A percentile compares a stretch with the other conserved stretches of the same genome.
These are phyloP conservation scores for Physcomitrium patens DNA, from an alignment of 225 moss, liverwort and hornwort genomes.

Conservation along the genomic window DNA sequence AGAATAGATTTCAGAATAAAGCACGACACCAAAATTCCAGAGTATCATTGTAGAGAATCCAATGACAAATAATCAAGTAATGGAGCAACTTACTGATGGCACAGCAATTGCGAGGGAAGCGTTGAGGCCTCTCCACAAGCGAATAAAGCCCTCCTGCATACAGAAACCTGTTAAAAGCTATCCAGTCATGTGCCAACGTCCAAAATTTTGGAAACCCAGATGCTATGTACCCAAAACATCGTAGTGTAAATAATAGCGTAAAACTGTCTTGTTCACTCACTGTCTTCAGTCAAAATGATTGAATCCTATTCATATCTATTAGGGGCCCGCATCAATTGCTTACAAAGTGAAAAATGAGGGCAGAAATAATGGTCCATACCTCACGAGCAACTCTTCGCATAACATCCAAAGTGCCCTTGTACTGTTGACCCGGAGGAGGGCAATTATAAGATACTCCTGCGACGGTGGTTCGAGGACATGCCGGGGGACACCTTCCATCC, in stretches of 20 bases:
- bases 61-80: not conserved
- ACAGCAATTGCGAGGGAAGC: conserved; percentile 64
- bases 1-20: not conserved
- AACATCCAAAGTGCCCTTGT: conserved; percentile 60
- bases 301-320: not conserved
- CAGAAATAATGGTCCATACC: conserved; percentile 32
- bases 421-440: conserved; percentile 42
- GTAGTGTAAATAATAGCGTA: not conserved
- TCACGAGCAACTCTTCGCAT: conserved; percentile 51
- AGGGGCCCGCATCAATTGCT: not conserved
- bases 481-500: conserved; percentile 59
- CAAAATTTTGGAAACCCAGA: not conserved
- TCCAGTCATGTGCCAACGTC: not conserved
- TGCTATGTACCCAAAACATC: not conserved
- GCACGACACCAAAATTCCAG: not conserved
- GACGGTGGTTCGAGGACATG: conserved; percentile 47
- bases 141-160: conserved; percentile 61
- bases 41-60: not conserved
- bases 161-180: conserved; percentile 24
- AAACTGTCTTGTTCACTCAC: too few relatives aligned
- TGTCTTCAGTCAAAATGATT: not conserved
- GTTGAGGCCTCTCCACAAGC: conserved; percentile 65
- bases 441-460: conserved; percentile 40
- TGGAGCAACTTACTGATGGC: conserved; percentile 48
- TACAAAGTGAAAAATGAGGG: conserved; percentile 15